Conservation (phyloP, 2,329 filamentous ascomycete genomes). For the Tolypocladium endophyticum region DNA sequence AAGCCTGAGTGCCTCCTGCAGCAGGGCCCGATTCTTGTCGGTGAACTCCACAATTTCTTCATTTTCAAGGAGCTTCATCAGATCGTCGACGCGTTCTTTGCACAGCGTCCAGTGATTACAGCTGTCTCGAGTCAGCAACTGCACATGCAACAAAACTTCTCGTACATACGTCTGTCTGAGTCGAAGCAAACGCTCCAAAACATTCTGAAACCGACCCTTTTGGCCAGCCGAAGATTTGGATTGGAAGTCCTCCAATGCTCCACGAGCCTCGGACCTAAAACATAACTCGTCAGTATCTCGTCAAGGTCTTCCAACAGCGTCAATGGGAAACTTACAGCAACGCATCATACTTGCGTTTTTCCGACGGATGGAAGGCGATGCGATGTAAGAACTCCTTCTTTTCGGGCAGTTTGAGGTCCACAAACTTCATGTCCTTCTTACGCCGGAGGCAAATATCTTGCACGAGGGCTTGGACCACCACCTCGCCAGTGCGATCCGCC, state of each 20-base stretch:
- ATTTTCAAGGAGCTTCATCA: constrained; percentile 59
- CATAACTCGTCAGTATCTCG: constrained; percentile 1
- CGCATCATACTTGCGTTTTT: constrained; percentile 67
- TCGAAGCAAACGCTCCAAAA: constrained; percentile 73
- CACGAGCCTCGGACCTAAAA: constrained; percentile 58
- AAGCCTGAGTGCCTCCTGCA: constrained; percentile 67
- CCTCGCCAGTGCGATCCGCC: constrained; percentile 46
- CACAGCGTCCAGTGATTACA: constrained; percentile 87
- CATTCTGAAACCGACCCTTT: constrained; percentile 54
- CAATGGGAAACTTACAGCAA: constrained; percentile 42
- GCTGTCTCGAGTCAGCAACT: constrained; percentile 14
- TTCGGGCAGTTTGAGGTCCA: constrained; percentile 68
- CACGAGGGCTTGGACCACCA: constrained; percentile 67
- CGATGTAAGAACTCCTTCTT: constrained; percentile 70
- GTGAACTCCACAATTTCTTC: constrained; percentile 60
- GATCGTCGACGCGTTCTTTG: constrained; percentile 60
- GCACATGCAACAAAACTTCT: too few relatives aligned
- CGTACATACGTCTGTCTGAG: constrained; percentile 57
- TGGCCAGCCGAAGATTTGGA: constrained; percentile 28
- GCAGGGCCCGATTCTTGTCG: constrained; percentile 57
- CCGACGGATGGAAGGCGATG: constrained; percentile 62
- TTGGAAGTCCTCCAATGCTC: constrained; percentile 53
- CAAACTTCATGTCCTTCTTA: constrained; percentile 80
- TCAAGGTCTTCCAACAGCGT: not conserved
- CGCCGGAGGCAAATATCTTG: constrained; percentile 69